Base-by-base conservation (phyloP, 176 grass and related monocot species). In the Oryza glumipatula region DNA sequence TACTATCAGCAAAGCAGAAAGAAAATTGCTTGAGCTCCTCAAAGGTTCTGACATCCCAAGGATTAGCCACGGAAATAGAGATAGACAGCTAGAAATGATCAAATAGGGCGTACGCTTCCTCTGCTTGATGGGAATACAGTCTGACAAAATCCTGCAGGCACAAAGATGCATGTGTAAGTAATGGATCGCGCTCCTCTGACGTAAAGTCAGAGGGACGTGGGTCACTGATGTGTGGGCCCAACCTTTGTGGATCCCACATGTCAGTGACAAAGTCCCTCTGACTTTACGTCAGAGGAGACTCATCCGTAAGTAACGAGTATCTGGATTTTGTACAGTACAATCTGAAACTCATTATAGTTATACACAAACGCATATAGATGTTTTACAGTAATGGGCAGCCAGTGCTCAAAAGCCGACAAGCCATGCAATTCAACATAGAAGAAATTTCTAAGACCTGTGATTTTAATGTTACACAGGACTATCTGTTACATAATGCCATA, bases 91-190 rank as follows among this genome's bases (percentile, higher is more conserved):
- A 76, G 93, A 84, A 80, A 95, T 86, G 33, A 95, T 85, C 80
- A 95, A 86, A 85, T 95, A 95, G 7, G 93, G 93, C 44, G 86
- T 43, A 36, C 90, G 85, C 76, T 89, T 92, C 52, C 82, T 92
- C 85, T 83, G 81, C 56, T 79, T 90, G 78, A 95, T 92, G 11
- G 93, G 93, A 68, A 95, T 67, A 81, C 90, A 92, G 63, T 95
- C 93, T 84, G 93, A 95, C 38, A 95, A 72, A 86, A 92, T 90
- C 77, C 93, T 95, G 80, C 76, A 86, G 41, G 51, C 13, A 47
- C 23, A 81, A 68, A 49, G 63, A 67, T 49, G 68, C 38, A 80
- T 24, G 12, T 11, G 74, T 76, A 56, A 71, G 56, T 41, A 54
- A 76, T 11, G 52, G 26, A 26, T 26, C 26, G 26, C 26, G 26